Base-by-base conservation (phyloP, 768 basidiomycete genomes). In the Tephrocybe rancida region DNA sequence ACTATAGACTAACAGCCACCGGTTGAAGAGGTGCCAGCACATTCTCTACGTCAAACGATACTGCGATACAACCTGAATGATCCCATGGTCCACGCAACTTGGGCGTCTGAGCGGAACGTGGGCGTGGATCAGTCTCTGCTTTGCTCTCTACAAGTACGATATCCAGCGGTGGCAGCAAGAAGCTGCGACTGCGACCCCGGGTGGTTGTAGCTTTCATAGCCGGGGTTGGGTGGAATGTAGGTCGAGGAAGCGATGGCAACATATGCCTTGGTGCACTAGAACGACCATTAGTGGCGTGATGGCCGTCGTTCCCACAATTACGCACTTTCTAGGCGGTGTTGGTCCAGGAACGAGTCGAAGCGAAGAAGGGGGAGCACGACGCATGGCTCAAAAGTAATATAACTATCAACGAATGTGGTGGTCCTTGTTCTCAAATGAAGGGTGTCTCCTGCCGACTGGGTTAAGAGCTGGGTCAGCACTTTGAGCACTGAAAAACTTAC, bases 311-410 rank as follows among this genome's bases (percentile, higher is more conserved):
- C 38, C 6, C 41, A 21, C 22, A 35, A 30, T 6, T 32, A 62
- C 71, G 60, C 64, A 73, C 77, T 69, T 73, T 61, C 86, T 78
- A n/a, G 80, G 65, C 2, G 87, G 86, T 24, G 81, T 75, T 4
- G 87, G 87, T 13, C 87, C 88, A 32, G 73, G 67, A 52, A 78
- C 69, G 52, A 90, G 80, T 44, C 75, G 81, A 55, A 91, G 82
- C 25, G 86, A 76, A 39, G 82, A 77, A 5, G 89, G 89, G 1
- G 89, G 84, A 26, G 80, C 72, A 26, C 89, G 85, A 61, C 88
- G 78, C 87, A 90, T 90, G 37, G 24, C 13, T 41, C 3, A 30
- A 44, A 44, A 39, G n/a, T 32, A 37, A 39, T 38, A 19, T 8
- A 37, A 37, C 39, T 41, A 41, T 37, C 19, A 54, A 57, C 10